A percentile compares a stretch with the other conserved stretches of the same genome.
Conservation (phyloP, 805 yeast genomes). For the Ascoidea tarda region DNA sequence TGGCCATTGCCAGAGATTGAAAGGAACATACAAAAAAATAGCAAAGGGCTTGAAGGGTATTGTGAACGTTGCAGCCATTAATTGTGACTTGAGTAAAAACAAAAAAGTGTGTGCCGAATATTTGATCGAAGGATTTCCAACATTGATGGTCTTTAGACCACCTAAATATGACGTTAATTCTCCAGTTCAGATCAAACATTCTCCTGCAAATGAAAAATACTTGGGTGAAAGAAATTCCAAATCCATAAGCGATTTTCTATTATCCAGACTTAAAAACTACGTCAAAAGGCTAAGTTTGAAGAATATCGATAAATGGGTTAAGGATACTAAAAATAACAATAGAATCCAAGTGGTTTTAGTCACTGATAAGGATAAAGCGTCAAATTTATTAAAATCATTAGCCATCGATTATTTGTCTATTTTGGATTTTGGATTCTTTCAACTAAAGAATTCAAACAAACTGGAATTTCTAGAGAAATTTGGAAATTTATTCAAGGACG, state of each 20-base stretch:
- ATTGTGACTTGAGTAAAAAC: slow-evolving; percentile 65
- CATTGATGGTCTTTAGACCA: slow-evolving; percentile 71
- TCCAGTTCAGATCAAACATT: slow-evolving; percentile 9
- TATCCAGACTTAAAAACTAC: slow-evolving; percentile 50
- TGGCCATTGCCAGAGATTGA: slow-evolving; percentile 74
- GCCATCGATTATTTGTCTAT: slow-evolving; percentile 54
- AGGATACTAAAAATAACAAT: slow-evolving; percentile 7
- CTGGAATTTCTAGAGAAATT: slow-evolving; percentile 10
- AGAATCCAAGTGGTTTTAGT: slow-evolving; percentile 35
- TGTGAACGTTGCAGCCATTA: slow-evolving; percentile 65
- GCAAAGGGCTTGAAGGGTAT: slow-evolving; percentile 44
- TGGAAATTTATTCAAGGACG: slow-evolving; percentile 1
- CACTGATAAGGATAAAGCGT: slow-evolving; percentile 30
- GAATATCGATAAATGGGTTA: slow-evolving; percentile 17
- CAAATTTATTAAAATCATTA: slow-evolving; percentile 47
- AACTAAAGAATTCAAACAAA: slow-evolving; percentile 17
- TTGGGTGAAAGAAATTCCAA: slow-evolving; percentile 46
- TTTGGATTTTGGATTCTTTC: slow-evolving; percentile 32
- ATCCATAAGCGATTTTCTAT: slow-evolving; percentile 37
- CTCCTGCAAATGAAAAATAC: slow-evolving; percentile 42
- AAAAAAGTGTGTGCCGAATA: slow-evolving; percentile 54
- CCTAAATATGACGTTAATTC: slow-evolving; percentile 35
- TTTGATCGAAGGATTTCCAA: slow-evolving; percentile 70
- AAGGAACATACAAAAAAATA: slow-evolving; percentile 48
- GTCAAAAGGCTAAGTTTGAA: slow-evolving; percentile 33